These are phyloP conservation scores for Nitzschia sp. DNA, from an alignment of 108 stramenopile genomes.

Conservation along the genomic window DNA sequence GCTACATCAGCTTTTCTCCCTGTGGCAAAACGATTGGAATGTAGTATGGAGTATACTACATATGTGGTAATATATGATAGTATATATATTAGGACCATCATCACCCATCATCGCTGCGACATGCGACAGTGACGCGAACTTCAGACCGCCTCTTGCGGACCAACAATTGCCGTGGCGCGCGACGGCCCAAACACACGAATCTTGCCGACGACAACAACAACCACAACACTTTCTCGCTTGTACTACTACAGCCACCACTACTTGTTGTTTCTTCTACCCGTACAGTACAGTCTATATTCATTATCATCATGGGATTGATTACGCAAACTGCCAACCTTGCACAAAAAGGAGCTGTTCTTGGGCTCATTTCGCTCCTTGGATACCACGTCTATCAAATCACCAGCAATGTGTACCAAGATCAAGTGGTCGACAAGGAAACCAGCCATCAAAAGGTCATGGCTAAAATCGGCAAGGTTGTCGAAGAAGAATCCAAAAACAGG, in stretches of 20 bases:
- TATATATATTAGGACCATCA: too few species aligned
- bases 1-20: too few species aligned
- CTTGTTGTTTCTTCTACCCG: background rate
- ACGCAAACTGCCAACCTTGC: slow-evolving; percentile 61
- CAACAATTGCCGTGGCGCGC: too few species aligned
- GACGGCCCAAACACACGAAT: too few species aligned
- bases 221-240: background rate
- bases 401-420: slow-evolving; percentile 30
- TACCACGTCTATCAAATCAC: slow-evolving; percentile 66
- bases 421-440: slow-evolving; percentile 25
- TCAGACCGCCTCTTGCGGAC: too few species aligned
- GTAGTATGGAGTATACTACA: too few species aligned
- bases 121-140: too few species aligned
- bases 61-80: too few species aligned
- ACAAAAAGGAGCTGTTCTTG: slow-evolving; percentile 66
- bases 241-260: background rate
- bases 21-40: too few species aligned
- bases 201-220: background rate
- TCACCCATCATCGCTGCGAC: too few species aligned
- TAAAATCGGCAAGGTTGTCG: slow-evolving; percentile 63
- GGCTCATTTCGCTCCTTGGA: slow-evolving; percentile 52
- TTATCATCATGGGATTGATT: slow-evolving; percentile 10
- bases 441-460: slow-evolving; percentile 53
- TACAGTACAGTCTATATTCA: background rate
- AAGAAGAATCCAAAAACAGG: slow-evolving; percentile 66